phyloP scores from a whole-genome alignment of 495 filamentous ascomycete genomes.

The Penicillium canescens region DNA sequence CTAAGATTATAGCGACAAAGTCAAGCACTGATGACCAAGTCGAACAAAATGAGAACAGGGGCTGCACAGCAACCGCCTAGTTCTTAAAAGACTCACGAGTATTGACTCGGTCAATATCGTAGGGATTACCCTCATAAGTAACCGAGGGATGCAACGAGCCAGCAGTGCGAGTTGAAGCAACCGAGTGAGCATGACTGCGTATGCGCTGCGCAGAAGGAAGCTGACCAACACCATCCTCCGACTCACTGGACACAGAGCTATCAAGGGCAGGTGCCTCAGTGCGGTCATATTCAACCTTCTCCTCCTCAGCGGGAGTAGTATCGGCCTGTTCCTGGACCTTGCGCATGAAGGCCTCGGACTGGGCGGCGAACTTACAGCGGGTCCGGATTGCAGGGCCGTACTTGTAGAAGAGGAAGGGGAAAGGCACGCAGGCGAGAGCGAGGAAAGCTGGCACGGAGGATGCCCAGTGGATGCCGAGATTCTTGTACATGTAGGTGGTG shows the following conservation, averaged over 20 bases:
- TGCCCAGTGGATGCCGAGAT: constrained; percentile 82
- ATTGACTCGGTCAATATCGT: constrained; percentile 47
- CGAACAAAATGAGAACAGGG: not conserved
- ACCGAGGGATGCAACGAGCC: constrained; percentile 26
- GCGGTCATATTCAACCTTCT: constrained; percentile 35
- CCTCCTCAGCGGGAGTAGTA: constrained; percentile 2
- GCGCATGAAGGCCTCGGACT: constrained; percentile 49
- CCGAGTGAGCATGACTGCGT: constrained; percentile 35
- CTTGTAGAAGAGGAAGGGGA: constrained; percentile 78
- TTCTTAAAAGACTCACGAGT: constrained; percentile 44
- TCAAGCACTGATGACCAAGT: not conserved
- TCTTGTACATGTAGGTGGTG: constrained; percentile 72
- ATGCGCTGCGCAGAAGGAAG: constrained; percentile 23
- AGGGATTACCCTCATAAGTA: constrained; percentile 46
- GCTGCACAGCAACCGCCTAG: constrained; percentile 6
- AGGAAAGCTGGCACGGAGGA: constrained; percentile 76
- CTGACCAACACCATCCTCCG: constrained; percentile 23
- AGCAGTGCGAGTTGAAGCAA: constrained; percentile 30
- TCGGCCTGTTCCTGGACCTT: constrained; percentile 37
- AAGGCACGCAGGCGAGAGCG: constrained; percentile 71
- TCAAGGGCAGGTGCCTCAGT: constrained; percentile 39
- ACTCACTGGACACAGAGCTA: constrained; percentile 26
- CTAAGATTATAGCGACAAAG: constrained; percentile 11
- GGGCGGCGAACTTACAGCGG: constrained; percentile 72
- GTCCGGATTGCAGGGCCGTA: constrained; percentile 67